phyloP scores from a whole-genome alignment of 2,329 filamentous ascomycete species.

The Aspergillus hortae region DNA sequence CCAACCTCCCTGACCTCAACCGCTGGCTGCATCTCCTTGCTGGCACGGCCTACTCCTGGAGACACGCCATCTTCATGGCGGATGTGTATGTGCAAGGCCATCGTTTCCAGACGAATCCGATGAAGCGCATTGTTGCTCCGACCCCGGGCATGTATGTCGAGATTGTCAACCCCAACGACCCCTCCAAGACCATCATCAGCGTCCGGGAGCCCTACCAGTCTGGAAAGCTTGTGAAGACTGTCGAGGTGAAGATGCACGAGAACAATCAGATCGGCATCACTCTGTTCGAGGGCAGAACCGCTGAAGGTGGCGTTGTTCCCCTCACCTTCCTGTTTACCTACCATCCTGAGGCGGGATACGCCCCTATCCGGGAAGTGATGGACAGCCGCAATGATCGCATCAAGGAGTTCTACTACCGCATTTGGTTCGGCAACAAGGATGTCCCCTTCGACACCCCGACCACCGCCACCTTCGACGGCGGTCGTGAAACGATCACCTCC shows the following conservation, averaged over 20 bases:
- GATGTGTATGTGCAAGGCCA: slow-evolving; percentile 94
- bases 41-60: slow-evolving; percentile 82
- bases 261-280: slow-evolving; percentile 81
- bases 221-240: slow-evolving; percentile 82
- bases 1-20: slow-evolving; percentile 72
- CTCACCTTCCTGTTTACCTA: slow-evolving; percentile 87
- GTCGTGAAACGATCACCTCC: slow-evolving; percentile 77
- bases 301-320: slow-evolving; percentile 74
- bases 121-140: slow-evolving; percentile 86
- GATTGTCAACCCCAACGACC: slow-evolving; percentile 75
- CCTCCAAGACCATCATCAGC: slow-evolving; percentile 76
- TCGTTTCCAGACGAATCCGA: slow-evolving; percentile 95
- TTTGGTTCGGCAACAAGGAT: slow-evolving; percentile 89
- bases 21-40: slow-evolving; percentile 87
- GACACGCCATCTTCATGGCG: slow-evolving; percentile 87
- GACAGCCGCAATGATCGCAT: slow-evolving; percentile 92
- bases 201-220: slow-evolving; percentile 84
- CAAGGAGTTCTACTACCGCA: slow-evolving; percentile 98
- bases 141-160: slow-evolving; percentile 85
- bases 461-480: slow-evolving; percentile 85
- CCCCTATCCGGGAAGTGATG: slow-evolving; percentile 98
- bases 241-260: slow-evolving; percentile 74
- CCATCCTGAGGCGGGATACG: slow-evolving; percentile 91
- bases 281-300: slow-evolving; percentile 90
- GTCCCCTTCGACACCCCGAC: slow-evolving; percentile 81